These are phyloP conservation scores for Cydonia oblonga DNA, from an alignment of 331 rosid species.

Conservation along the genomic window DNA sequence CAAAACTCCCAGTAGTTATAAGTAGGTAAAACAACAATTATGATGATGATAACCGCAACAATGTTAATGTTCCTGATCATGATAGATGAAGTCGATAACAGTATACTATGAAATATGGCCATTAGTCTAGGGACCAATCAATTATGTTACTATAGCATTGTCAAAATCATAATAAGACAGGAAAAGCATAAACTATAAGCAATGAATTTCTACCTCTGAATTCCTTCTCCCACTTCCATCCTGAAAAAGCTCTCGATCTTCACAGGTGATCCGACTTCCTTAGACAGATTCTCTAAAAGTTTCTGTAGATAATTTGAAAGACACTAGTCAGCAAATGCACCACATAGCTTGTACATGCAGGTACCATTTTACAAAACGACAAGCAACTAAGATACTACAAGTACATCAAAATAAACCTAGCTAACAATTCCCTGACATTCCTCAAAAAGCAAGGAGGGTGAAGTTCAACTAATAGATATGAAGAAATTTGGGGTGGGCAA, in stretches of 20 bases:
- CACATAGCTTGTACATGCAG: background rate
- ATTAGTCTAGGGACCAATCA: background rate
- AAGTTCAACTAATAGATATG: background rate
- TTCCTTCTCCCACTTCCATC: slow-evolving; percentile 94
- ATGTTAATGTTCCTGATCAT: background rate
- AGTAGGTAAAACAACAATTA: background rate
- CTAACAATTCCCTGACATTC: background rate
- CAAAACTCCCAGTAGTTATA: background rate
- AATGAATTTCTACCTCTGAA: slow-evolving; percentile 46
- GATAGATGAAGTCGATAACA: background rate
- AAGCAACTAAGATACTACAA: background rate
- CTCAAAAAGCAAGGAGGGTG: background rate
- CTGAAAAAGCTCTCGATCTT: slow-evolving; percentile 70
- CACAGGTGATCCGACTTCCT: slow-evolving; percentile 78
- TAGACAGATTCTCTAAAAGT: slow-evolving; percentile 56
- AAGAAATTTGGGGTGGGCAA: background rate
- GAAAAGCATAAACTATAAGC: background rate
- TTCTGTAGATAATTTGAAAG: slow-evolving; percentile 32
- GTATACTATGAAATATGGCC: background rate
- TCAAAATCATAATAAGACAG: background rate
- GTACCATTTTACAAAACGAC: background rate
- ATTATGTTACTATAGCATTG: background rate
- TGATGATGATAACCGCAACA: background rate
- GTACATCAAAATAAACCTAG: background rate
- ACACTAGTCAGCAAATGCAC: slow-evolving; percentile 5